Conservation (phyloP, 768 basidiomycete genomes). For the Megacollybia marginata region DNA sequence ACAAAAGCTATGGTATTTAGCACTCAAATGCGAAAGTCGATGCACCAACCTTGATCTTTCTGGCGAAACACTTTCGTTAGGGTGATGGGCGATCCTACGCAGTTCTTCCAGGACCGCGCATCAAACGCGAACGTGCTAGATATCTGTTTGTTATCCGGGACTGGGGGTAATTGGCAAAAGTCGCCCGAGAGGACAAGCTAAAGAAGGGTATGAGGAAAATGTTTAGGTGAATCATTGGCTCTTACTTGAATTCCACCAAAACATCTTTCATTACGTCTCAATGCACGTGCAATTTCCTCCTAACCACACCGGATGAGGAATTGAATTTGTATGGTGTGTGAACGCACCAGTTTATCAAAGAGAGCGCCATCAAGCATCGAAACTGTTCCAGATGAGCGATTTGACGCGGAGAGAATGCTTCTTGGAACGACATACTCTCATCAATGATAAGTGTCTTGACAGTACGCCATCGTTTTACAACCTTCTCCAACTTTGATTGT, state of each 20-base stretch:
- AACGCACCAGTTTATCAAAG: constrained; percentile 72
- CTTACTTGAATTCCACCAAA: constrained; percentile 84
- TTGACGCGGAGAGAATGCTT: neutral
- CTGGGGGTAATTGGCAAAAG: constrained; percentile 88
- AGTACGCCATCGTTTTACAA: constrained; percentile 55
- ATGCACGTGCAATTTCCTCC: constrained; percentile 54
- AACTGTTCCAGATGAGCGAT: constrained; percentile 34
- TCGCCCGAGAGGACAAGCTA: constrained; percentile 83
- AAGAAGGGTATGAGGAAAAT: neutral
- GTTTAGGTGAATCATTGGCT: neutral
- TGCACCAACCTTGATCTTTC: constrained; percentile 61
- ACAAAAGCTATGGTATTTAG: constrained; percentile 47
- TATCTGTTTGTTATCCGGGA: constrained; percentile 45
- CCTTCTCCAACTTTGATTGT: constrained; percentile 25
- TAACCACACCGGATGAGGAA: constrained; percentile 26
- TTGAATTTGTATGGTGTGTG: constrained; percentile 7
- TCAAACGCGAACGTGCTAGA: constrained; percentile 72
- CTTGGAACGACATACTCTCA: constrained; percentile 39
- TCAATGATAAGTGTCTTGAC: constrained; percentile 73
- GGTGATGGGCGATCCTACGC: constrained; percentile 47
- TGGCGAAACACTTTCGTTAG: constrained; percentile 82
- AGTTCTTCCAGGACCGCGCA: constrained; percentile 60
- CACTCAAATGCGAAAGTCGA: neutral
- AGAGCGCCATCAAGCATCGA: constrained; percentile 82
- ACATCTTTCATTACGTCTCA: constrained; percentile 46